Base-by-base conservation (phyloP, 1,284 basidiomycete species). In the Lentinus polychrous region DNA sequence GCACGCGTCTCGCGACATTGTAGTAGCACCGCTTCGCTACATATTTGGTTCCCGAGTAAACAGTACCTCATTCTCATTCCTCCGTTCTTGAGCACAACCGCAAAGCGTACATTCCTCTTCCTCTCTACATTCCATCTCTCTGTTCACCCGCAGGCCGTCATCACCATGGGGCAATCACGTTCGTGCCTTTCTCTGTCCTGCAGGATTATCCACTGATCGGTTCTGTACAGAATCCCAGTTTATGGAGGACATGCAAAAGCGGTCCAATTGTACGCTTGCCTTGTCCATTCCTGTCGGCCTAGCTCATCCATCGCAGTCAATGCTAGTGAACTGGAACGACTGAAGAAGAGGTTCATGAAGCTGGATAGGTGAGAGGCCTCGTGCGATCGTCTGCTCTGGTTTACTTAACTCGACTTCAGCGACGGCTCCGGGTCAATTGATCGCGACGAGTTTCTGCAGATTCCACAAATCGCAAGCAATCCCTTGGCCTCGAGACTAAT, bases 281-380 rank as follows among this genome's bases (percentile, higher is more conserved):
- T 40, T 15, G 32, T 40, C 17, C 35, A n/a, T n/a, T 4, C 8
- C 45, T 33, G 31, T 31, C 27, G 15, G 20, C 10, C 35, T 32
- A 35, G 41, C n/a, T 41, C 40, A 32, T 37, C 31, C 22, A 22
- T 8, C 44, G 22, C 66, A 96, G 93, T 97, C 80, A 95, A 91
- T 34, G 88, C 85, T 38, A 79, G 83, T 50, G 94, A 97, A 70
- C 73, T 97, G 56, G 89, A 97, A 61, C 81, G 95, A 40, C 77
- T 99, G 57, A 97, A 97, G 79, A 98, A 97, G 68, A 83, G 95
- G 43, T 99, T 99, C 68, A 96, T 99, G 92, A 99, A 99, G 72
- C 84, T 99, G 57, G 96, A 99, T 68, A 89, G 90, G 79, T 82
- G 55, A 68, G 57, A 31, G 33, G 17, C 15, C 42, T 22, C 27